A percentile compares a stretch with the other conserved stretches of the same genome.
Conservation (phyloP, 768 basidiomycete species). For the Lyophyllum semitale region DNA sequence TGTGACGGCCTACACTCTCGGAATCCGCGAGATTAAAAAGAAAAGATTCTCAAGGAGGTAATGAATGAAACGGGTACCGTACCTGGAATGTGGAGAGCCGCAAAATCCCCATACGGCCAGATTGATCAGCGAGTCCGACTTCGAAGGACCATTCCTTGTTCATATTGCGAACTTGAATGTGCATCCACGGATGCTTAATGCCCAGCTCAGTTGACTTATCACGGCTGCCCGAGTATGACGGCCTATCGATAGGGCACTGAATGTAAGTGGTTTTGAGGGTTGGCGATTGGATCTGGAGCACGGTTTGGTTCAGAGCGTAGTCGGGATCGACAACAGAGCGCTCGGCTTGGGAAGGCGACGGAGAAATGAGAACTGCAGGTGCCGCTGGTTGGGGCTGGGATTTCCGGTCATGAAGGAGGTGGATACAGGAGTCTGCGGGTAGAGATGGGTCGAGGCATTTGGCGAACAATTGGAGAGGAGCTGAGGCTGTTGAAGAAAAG, state of each 20-base stretch:
- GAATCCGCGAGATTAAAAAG: constrained; percentile 7
- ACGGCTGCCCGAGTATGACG: constrained; percentile 9
- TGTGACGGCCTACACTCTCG: no score
- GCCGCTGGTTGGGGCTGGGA: constrained; percentile 50
- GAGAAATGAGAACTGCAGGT: constrained; percentile 48
- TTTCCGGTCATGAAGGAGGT: constrained; percentile 60
- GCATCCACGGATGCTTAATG: constrained; percentile 72
- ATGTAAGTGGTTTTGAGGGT: constrained; percentile 69
- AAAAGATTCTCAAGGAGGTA: not conserved
- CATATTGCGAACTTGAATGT: constrained; percentile 72
- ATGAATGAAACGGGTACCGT: constrained; percentile 15
- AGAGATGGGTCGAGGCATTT: constrained; percentile 47
- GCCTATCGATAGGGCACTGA: constrained; percentile 44
- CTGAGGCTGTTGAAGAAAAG: constrained; percentile 72
- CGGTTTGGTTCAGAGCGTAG: constrained; percentile 58
- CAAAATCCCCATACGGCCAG: constrained; percentile 57
- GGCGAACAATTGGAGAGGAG: constrained; percentile 61
- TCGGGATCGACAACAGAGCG: constrained; percentile 26
- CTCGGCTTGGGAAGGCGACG: constrained; percentile 33
- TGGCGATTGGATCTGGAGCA: constrained; percentile 81
- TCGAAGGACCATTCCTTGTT: constrained; percentile 75
- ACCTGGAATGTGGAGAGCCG: constrained; percentile 86
- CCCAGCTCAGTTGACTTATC: constrained; percentile 41
- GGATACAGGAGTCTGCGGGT: constrained; percentile 64
- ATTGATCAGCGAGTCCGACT: constrained; percentile 69